phyloP scores from a whole-genome alignment of 768 basidiomycete genomes.

The Mrakia hoshinonis region DNA sequence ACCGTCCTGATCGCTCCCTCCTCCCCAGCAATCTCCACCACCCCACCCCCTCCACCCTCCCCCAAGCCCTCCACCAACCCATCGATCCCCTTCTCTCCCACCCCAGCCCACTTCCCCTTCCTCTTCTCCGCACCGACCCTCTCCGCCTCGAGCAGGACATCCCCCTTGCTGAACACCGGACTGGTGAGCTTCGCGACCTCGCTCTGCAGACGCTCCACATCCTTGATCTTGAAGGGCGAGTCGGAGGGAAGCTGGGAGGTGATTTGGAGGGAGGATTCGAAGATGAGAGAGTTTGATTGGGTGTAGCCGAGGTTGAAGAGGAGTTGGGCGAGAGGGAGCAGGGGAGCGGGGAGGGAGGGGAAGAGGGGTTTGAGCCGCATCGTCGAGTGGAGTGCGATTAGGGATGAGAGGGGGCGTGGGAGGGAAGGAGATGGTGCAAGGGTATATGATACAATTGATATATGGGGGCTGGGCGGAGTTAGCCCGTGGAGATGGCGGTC shows the following conservation, averaged over 20 bases:
- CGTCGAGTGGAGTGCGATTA: slow-evolving; percentile 55
- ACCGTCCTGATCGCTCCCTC: not conserved
- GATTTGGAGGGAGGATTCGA: not conserved
- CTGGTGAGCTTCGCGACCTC: not conserved
- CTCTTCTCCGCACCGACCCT: not conserved
- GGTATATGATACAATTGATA: no score
- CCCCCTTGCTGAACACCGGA: not conserved
- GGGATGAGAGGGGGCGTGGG: not conserved
- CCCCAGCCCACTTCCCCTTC: not conserved
- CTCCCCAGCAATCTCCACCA: slow-evolving; percentile 1
- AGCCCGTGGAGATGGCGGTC: not conserved
- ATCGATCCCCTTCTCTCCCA: not conserved
- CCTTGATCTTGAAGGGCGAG: not conserved
- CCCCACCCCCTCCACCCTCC: not conserved
- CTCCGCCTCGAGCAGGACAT: not conserved
- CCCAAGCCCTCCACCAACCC: not conserved
- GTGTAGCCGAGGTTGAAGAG: not conserved
- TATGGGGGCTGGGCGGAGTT: not conserved
- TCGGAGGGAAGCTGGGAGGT: not conserved
- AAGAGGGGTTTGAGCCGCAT: slow-evolving; percentile 84
- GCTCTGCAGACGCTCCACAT: not conserved
- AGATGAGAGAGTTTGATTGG: not conserved
- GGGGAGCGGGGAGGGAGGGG: slow-evolving; percentile 55
- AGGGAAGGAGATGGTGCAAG: not conserved
- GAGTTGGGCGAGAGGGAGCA: not conserved